A percentile compares a stretch with the other conserved stretches of the same genome.
Conservation (phyloP, 768 basidiomycete species). For the Chlorophyllum brunneum region DNA sequence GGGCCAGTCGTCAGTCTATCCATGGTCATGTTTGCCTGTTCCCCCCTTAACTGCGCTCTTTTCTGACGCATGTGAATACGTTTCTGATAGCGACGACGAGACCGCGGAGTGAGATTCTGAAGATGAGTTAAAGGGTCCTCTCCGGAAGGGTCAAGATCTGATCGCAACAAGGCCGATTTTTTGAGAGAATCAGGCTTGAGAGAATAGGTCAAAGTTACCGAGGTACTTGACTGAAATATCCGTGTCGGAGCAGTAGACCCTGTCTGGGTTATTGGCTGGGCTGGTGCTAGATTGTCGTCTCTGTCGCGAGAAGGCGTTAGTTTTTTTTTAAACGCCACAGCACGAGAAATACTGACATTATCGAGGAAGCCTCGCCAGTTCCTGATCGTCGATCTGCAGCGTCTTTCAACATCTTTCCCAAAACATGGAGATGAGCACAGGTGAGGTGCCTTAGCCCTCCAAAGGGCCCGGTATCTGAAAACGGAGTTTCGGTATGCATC, state of each 20-base stretch:
- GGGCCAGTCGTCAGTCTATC: conserved; percentile 9
- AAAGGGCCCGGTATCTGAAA: neutral
- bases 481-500: too few relatives aligned
- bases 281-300: neutral
- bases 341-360: neutral
- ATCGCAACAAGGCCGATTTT: neutral
- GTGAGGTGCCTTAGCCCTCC: neutral
- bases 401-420: neutral
- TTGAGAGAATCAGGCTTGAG: neutral
- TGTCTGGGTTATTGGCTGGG: neutral
- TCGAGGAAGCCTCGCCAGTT: neutral
- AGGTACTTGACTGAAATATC: neutral
- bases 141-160: conserved; percentile 7
- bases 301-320: neutral
- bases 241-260: neutral
- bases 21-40: conserved; percentile 4
- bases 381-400: neutral
- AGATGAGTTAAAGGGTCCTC: conserved; percentile 9
- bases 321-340: neutral
- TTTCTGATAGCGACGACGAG: conserved; percentile 14
- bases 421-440: conserved; percentile 3
- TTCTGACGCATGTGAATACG: conserved; percentile 15
- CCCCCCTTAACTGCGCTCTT: conserved; percentile 8
- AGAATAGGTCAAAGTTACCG: neutral
- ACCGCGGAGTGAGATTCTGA: conserved; percentile 10